Base-by-base conservation (phyloP, 2,329 filamentous ascomycete genomes). In the Endoconidiophora polonica region DNA sequence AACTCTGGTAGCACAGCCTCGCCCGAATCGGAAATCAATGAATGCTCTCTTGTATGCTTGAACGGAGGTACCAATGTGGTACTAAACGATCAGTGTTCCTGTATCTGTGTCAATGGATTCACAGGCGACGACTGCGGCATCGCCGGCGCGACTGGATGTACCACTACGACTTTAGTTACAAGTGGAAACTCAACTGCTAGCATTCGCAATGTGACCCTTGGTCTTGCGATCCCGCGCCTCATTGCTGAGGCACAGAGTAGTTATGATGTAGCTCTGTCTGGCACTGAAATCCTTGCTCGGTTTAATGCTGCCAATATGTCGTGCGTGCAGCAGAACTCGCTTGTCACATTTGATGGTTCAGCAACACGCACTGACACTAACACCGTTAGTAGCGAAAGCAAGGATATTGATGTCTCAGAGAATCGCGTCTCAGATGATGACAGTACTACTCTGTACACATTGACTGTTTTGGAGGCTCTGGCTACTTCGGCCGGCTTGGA, bases 61-160 rank as follows among this genome's bases (percentile, higher is more conserved):
- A 94, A 96, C 56, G 86, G 86, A 7, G 90, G 90, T 24, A 79
- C 80, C 16, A 87, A 80, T 50, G 74, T 90, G 14, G 64, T 86
- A 18, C 76, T 73, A 14, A 69, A 76, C 51, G 74, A 76, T 3
- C 68, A 73, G 18, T 96, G 90, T 65, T 81, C 81, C 10, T 98
- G 90, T 61, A 77, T 95, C 41, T 98, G 90, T 64, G 78, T 81
- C 20, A 87, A 91, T 58, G 86, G 88, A 1, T 96, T 90, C 61
- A 88, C 83, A 0, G 73, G 74, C 12, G 64, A 66, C 20, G 68
- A 72, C 53, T 78, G 75, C 59, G 69, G 68, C 4, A 61, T 63
- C 22, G 61, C 64, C 1, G 68, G 68, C 45, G 62, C 68, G 1
- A 63, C 67, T 38, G 73, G 73, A 14, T 79, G 75, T 58, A 73